Evolutionary conservation across 257 asterid species (phyloP), one percentile per base, ranked within the genome.

Genomic region (Solanum neorickii): DNA sequence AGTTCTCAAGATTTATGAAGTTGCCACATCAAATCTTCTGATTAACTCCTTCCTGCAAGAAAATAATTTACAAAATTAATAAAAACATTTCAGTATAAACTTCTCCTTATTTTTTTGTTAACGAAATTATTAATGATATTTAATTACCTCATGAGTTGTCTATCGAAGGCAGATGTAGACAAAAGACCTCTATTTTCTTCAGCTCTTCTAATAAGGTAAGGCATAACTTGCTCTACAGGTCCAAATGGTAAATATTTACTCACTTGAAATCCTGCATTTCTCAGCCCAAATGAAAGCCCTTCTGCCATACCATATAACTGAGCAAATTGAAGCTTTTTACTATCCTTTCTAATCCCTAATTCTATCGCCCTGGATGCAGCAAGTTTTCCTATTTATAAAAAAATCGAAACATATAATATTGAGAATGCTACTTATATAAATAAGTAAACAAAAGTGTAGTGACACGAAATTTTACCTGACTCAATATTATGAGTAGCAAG

Each of bases 301-400:
- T 97, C 99, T 1, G 99, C 92, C 99, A 97, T 97, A 78, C 98
- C 99, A 82, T 96, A 96, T 4, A 96, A 93, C 87, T 96, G 99
- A 6, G 98, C 99, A 56, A 96, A 97, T 13, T 95, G 98, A 80
- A 97, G 90, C 44, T 88, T 90, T 6, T 86, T 87, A 82, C 70
- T 89, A 9, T 91, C 89, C 86, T 86, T 92, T 18, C 88, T 62
- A 25, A 97, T 92, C 27, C 98, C 98, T 74, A 93, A 83, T 27
- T 91, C 92, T 6, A 42, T 86, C 5, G 96, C 99, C 74, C 91
- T 97, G 0, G 92, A 37, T 29, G 96, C 98, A 1, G 97, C 99
- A 52, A 92, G 18, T 89, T 92, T 92, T 4, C 98, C 98, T 95
- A 29, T 15, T 47, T 27, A 69, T 59, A 83, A 27, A 33, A 83